Evolutionary conservation across 192 early-diverging fungal genomes (phyloP).

Genomic region (Cetraspora pellucida): DNA sequence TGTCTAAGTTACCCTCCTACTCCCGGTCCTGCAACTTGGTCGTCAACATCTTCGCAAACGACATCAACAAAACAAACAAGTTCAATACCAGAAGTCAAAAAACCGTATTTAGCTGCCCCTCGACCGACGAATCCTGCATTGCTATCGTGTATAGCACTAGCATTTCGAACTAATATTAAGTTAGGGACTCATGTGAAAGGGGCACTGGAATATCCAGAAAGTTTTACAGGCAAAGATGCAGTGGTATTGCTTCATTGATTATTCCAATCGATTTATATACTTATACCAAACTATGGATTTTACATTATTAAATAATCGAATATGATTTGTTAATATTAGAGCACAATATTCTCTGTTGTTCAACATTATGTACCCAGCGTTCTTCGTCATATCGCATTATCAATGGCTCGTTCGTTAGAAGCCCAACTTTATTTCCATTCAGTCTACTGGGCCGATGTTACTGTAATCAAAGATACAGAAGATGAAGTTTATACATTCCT

Average conservation of each 20-base stretch:
- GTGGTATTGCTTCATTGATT: conserved; percentile 12
- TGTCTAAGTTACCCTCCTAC: not conserved
- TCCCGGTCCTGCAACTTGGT: not conserved
- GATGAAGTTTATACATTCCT: conserved; percentile 33
- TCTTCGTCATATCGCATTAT: conserved; percentile 13
- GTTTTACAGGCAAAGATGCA: conserved; percentile 30
- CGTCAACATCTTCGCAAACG: not conserved
- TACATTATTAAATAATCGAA: not conserved
- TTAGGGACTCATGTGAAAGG: conserved; percentile 29
- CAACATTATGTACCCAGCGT: not conserved
- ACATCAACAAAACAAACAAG: not conserved
- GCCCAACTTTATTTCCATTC: conserved; percentile 34
- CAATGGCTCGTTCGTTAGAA: conserved; percentile 33
- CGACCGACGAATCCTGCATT: conserved; percentile 12
- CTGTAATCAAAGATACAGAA: conserved; percentile 10
- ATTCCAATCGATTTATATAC: not conserved
- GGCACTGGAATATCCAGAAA: conserved; percentile 30
- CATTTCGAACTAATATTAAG: conserved; percentile 28
- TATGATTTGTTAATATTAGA: conserved; percentile 6
- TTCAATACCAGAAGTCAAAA: not conserved
- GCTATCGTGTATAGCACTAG: conserved; percentile 29
- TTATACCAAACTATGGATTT: not conserved
- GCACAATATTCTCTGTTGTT: conserved; percentile 11
- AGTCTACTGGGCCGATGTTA: conserved; percentile 21
- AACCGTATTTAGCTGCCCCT: not conserved